Conservation (phyloP, 805 yeast genomes). For the Metschnikowia lochheadii region DNA sequence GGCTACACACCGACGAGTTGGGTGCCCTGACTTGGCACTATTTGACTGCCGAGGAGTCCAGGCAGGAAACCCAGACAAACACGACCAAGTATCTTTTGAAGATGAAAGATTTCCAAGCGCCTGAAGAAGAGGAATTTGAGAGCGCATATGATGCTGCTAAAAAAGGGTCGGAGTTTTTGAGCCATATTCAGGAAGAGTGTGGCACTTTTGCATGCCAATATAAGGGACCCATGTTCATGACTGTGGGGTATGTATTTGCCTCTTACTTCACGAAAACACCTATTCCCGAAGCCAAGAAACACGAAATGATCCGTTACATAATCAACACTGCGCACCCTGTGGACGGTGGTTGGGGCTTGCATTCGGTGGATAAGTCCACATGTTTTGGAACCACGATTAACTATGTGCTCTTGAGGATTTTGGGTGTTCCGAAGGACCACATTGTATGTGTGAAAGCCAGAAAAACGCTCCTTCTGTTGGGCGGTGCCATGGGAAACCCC, state of each 20-base stretch:
- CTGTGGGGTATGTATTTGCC: slow-evolving; percentile 80
- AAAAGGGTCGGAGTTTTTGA: slow-evolving; percentile 70
- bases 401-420: slow-evolving; percentile 72
- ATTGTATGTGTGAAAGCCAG: slow-evolving; percentile 77
- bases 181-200: slow-evolving; percentile 60
- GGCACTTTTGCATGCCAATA: slow-evolving; percentile 91
- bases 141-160: slow-evolving; percentile 59
- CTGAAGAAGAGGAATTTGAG: slow-evolving; percentile 30
- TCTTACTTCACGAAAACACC: slow-evolving; percentile 64
- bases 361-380: slow-evolving; percentile 86
- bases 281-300: slow-evolving; percentile 60
- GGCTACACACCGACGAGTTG: slow-evolving; percentile 59
- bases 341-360: slow-evolving; percentile 99
- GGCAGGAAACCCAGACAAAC: slow-evolving; percentile 47
- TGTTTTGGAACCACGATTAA: slow-evolving; percentile 92
- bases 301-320: slow-evolving; percentile 77
- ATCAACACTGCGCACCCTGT: slow-evolving; percentile 95
- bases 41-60: slow-evolving; percentile 35
- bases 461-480: slow-evolving; percentile 59
- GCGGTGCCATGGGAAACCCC: slow-evolving; percentile 88
- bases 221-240: slow-evolving; percentile 97
- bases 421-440: slow-evolving; percentile 74
- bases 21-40: slow-evolving; percentile 87
- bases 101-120: slow-evolving; percentile 33
- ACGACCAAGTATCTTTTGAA: slow-evolving; percentile 55